A percentile compares a stretch with the other conserved stretches of the same genome.
phyloP scores from a whole-genome alignment of 1,284 basidiomycete genomes.

The Tylopilus sp. region DNA sequence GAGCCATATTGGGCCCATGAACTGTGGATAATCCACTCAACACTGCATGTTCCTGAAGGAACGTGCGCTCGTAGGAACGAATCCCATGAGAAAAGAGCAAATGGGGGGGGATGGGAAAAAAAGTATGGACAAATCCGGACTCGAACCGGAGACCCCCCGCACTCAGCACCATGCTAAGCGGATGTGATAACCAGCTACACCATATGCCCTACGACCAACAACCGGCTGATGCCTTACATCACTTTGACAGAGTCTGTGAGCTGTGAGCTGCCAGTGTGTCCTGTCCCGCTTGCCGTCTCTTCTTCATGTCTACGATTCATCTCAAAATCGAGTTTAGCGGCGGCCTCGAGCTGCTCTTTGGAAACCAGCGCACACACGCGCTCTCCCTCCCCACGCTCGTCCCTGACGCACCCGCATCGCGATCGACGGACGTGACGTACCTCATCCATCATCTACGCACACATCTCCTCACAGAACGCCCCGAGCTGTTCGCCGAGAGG shows the following conservation, averaged over 20 bases:
- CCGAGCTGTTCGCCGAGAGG: slow-evolving; percentile 87
- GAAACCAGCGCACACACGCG: slow-evolving; percentile 59
- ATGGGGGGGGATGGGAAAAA: not conserved
- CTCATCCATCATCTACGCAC: slow-evolving; percentile 79
- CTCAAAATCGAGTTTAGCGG: slow-evolving; percentile 72
- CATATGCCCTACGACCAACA: slow-evolving; percentile 34
- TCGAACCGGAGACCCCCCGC: slow-evolving; percentile 40
- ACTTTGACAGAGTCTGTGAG: too few species aligned
- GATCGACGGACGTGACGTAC: slow-evolving; percentile 59
- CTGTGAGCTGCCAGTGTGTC: too few species aligned
- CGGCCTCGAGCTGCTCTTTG: slow-evolving; percentile 81
- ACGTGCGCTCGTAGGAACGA: too few species aligned
- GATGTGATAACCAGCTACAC: slow-evolving; percentile 51
- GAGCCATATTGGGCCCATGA: too few species aligned
- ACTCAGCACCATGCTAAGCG: slow-evolving; percentile 39
- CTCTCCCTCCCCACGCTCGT: slow-evolving; percentile 56
- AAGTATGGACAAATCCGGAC: slow-evolving; percentile 36
- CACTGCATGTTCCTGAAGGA: too few species aligned
- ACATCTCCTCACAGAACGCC: slow-evolving; percentile 78
- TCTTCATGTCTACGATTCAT: slow-evolving; percentile 18
- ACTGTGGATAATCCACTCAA: too few species aligned
- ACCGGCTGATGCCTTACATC: too few species aligned
- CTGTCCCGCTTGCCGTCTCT: too few species aligned
- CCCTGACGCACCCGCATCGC: not conserved
- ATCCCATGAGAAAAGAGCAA: not conserved